Conservation (phyloP, 768 basidiomycete species). For the Ephemerocybe angulata region DNA sequence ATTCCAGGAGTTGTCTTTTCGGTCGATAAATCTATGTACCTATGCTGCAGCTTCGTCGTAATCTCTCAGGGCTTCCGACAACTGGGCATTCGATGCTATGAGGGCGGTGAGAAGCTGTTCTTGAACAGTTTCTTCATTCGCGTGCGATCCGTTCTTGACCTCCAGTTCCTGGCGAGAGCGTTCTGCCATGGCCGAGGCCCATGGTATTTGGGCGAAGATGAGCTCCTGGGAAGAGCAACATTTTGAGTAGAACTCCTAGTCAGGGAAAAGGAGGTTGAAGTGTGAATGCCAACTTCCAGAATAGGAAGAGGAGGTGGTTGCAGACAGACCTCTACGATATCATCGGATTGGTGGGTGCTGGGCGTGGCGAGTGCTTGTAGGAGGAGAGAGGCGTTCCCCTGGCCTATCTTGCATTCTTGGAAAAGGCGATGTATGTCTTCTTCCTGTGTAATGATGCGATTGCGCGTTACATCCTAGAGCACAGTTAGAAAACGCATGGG, state of each 20-base stretch:
- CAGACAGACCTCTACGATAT: no score
- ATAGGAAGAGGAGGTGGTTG: no score
- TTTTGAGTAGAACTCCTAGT: conserved; percentile 83
- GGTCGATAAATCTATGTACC: no score
- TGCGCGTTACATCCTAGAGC: conserved; percentile 13
- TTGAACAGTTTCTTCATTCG: conserved; percentile 55
- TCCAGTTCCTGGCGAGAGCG: conserved; percentile 49
- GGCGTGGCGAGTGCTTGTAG: conserved; percentile 67
- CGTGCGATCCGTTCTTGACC: conserved; percentile 17
- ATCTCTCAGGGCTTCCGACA: conserved; percentile 63
- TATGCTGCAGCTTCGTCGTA: no score
- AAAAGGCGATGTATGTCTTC: conserved; percentile 83
- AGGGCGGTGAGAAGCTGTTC: conserved; percentile 72
- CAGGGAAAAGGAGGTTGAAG: no score
- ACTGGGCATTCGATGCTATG: conserved; percentile 70
- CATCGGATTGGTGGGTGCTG: no score
- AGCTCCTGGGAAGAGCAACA: conserved; percentile 82
- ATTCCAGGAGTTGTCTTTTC: no score
- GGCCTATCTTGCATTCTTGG: conserved; percentile 81
- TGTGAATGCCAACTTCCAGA: no score
- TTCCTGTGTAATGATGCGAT: conserved; percentile 61
- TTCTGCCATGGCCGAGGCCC: conserved; percentile 83
- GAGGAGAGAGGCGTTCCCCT: conserved; percentile 75
- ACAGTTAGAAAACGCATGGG: not conserved
- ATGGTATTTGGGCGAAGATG: conserved; percentile 82